A percentile compares a stretch with the other conserved stretches of the same genome.
phyloP scores from a whole-genome alignment of 805 yeast genomes.

The Candida andamanensis region DNA sequence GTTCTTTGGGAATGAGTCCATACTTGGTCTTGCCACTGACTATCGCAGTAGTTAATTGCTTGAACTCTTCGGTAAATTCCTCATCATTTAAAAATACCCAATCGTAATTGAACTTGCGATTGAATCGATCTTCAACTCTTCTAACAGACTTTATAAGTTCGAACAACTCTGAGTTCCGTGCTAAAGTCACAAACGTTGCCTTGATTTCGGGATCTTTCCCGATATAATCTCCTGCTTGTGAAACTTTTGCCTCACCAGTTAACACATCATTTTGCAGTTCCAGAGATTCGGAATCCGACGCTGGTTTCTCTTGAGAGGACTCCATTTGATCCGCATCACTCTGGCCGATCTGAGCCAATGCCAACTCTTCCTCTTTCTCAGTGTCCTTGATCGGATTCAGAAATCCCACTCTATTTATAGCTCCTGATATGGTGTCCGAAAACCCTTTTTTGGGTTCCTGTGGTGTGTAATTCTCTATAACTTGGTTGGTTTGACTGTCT shows the following conservation, averaged over 20 bases:
- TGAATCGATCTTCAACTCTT: slow-evolving; percentile 63
- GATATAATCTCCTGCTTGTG: slow-evolving; percentile 8
- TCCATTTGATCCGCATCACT: not conserved
- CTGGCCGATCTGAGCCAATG: slow-evolving; percentile 9
- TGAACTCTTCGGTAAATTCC: slow-evolving; percentile 56
- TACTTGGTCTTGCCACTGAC: slow-evolving; percentile 55
- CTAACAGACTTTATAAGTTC: slow-evolving; percentile 55
- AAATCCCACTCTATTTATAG: not conserved
- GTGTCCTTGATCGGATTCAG: slow-evolving; percentile 8
- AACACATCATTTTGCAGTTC: not conserved
- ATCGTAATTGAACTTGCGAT: slow-evolving; percentile 58
- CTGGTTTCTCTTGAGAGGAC: not conserved
- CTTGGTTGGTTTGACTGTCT: slow-evolving; percentile 13
- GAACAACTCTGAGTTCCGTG: slow-evolving; percentile 61
- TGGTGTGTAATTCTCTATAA: slow-evolving; percentile 8
- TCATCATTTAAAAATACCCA: slow-evolving; percentile 77
- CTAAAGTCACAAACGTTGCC: slow-evolving; percentile 67
- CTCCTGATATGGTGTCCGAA: not conserved
- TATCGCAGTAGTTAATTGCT: slow-evolving; percentile 42
- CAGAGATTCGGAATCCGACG: not conserved
- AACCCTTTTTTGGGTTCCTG: not conserved
- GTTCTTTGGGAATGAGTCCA: slow-evolving; percentile 55
- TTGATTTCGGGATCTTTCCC: slow-evolving; percentile 36
- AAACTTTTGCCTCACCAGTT: slow-evolving; percentile 3
- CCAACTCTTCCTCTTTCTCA: slow-evolving; percentile 8